Evolutionary conservation across 2,329 filamentous ascomycete genomes (phyloP).

Genomic region (Claviceps purpurea): DNA sequence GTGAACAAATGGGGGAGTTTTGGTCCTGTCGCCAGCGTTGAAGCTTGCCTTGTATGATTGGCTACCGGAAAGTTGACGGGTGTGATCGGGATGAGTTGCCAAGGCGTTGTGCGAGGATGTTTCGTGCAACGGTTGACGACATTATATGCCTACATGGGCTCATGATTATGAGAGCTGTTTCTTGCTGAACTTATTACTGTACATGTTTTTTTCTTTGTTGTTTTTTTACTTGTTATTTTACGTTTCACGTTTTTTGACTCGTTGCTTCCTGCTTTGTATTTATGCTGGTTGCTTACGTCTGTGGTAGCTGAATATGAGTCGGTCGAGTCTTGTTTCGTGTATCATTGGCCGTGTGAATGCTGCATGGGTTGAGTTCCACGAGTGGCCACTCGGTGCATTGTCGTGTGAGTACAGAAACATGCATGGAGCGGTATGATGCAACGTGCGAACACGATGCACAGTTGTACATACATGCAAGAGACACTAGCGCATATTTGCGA

Average conservation of each 20-base stretch:
- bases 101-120: conserved; percentile 2
- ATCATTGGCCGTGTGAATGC: too few species aligned
- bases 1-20: not conserved
- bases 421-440: too few species aligned
- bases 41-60: too few species aligned
- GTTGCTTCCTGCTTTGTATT: conserved; percentile 1
- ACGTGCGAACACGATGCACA: too few species aligned
- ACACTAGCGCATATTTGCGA: too few species aligned
- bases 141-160: conserved; percentile 13
- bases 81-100: conserved; percentile 4
- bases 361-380: too few species aligned
- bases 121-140: conserved; percentile 2
- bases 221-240: not conserved
- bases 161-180: conserved; percentile 19
- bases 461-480: too few species aligned
- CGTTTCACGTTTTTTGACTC: not conserved
- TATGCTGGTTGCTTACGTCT: not conserved
- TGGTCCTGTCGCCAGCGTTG: not conserved
- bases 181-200: not conserved
- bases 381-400: too few species aligned
- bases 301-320: not conserved
- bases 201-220: not conserved
- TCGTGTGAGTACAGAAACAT: too few species aligned
- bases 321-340: too few species aligned
- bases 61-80: not conserved